Evolutionary conservation across 495 filamentous ascomycete genomes (phyloP).

Genomic region (Haplographium delicatum): DNA sequence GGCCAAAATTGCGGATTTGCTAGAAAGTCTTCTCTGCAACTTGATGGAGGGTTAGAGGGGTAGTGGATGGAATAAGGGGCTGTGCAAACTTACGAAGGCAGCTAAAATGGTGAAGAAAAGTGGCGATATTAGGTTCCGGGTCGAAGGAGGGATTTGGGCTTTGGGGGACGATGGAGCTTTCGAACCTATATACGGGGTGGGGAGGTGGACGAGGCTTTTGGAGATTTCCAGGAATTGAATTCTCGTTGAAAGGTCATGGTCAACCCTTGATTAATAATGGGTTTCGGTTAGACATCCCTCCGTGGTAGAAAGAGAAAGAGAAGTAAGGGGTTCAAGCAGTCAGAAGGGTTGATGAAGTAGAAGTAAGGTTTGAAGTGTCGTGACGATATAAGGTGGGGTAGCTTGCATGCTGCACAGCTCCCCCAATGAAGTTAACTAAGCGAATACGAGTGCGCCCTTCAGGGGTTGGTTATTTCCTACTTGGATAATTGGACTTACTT

Average conservation of each 20-base stretch:
- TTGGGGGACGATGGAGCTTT: conserved; percentile 42
- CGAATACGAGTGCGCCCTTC: too few species aligned
- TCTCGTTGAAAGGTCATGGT: conserved; percentile 28
- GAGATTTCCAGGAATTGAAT: conserved; percentile 30
- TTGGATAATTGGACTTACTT: too few species aligned
- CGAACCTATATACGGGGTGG: conserved; percentile 38
- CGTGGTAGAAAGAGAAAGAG: too few species aligned
- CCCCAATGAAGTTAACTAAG: too few species aligned
- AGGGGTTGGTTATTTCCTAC: too few species aligned
- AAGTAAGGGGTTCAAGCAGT: too few species aligned
- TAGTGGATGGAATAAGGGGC: neutral
- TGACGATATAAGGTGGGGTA: too few species aligned
- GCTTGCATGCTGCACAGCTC: too few species aligned
- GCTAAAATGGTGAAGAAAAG: conserved; percentile 57
- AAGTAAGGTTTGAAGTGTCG: too few species aligned
- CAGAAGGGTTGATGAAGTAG: too few species aligned
- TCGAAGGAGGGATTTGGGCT: conserved; percentile 36
- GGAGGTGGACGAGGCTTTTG: conserved; percentile 26
- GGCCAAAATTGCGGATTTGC: conserved; percentile 39
- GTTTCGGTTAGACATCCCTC: too few species aligned
- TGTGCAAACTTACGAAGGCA: conserved; percentile 46
- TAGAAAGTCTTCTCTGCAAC: conserved; percentile 58
- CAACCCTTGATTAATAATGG: too few species aligned
- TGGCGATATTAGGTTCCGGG: conserved; percentile 43
- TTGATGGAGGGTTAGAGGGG: conserved; percentile 17